Conservation (phyloP, 768 basidiomycete species). For the Mycena rebaudengoi region DNA sequence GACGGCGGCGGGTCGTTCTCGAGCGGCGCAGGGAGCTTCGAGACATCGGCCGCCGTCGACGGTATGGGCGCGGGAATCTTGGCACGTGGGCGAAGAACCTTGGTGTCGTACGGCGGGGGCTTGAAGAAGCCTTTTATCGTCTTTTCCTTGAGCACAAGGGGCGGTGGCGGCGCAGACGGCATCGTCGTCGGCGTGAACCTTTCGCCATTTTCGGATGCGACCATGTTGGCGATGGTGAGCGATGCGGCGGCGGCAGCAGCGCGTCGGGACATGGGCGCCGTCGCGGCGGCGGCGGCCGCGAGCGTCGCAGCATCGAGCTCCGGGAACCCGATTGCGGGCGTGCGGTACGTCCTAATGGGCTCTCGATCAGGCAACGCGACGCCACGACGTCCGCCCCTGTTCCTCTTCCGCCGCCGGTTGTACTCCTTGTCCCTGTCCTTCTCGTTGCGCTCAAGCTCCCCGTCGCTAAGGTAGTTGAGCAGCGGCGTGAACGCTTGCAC, state of each 20-base stretch:
- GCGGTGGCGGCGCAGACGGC: conserved; percentile 46
- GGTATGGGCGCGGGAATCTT: conserved; percentile 64
- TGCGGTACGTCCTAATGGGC: conserved; percentile 89
- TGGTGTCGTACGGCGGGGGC: conserved; percentile 64
- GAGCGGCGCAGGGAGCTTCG: conserved; percentile 63
- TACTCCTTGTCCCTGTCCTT: conserved; percentile 94
- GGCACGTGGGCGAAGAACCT: conserved; percentile 69
- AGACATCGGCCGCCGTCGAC: conserved; percentile 74
- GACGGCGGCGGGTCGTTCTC: conserved; percentile 63
- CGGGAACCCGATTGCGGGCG: conserved; percentile 86
- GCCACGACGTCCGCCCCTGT: conserved; percentile 83
- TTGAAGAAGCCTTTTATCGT: conserved; percentile 79
- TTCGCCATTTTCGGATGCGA: conserved; percentile 86
- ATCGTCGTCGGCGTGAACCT: conserved; percentile 58
- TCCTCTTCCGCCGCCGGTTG: conserved; percentile 84
- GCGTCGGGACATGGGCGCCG: conserved; percentile 75
- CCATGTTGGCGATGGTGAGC: conserved; percentile 89
- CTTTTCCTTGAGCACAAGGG: conserved; percentile 65
- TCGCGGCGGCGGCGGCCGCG: conserved; percentile 69
- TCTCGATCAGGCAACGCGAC: conserved; percentile 92
- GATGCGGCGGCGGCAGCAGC: conserved; percentile 89
- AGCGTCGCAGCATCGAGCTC: conserved; percentile 77
- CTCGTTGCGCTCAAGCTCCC: conserved; percentile 89
- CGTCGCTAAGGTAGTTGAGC: conserved; percentile 89
- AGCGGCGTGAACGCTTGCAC: conserved; percentile 85